Conservation (phyloP, 2,329 filamentous ascomycete genomes). For the Nannizzia gypsea region DNA sequence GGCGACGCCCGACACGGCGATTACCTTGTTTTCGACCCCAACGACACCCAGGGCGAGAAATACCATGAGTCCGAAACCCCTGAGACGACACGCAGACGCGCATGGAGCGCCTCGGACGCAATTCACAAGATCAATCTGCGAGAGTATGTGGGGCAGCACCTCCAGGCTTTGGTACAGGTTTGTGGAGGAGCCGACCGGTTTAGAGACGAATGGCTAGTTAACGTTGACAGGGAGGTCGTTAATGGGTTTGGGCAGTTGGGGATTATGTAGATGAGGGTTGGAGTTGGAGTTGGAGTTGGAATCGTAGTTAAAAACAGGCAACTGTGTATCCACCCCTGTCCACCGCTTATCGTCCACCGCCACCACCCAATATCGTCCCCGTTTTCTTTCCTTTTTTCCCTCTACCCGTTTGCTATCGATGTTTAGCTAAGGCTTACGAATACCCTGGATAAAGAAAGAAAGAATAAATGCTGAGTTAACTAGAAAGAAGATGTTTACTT, state of each 20-base stretch:
- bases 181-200: slow-evolving; percentile 34
- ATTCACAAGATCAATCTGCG: slow-evolving; percentile 35
- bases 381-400: neutral
- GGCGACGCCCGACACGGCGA: slow-evolving; percentile 26
- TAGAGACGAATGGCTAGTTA: slow-evolving; percentile 32
- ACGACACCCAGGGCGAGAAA: slow-evolving; percentile 21
- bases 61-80: slow-evolving; percentile 29
- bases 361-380: neutral
- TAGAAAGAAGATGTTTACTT: neutral
- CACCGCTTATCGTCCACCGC: neutral
- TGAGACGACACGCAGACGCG: slow-evolving; percentile 30
- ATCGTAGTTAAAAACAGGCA: no score
- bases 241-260: slow-evolving; percentile 17
- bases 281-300: neutral
- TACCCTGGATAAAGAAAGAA: neutral
- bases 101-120: slow-evolving; percentile 31
- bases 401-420: neutral
- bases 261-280: slow-evolving; percentile 7
- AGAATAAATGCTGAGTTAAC: neutral
- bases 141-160: slow-evolving; percentile 32
- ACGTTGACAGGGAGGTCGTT: slow-evolving; percentile 34
- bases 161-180: slow-evolving; percentile 29
- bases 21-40: slow-evolving; percentile 27
- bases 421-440: neutral
- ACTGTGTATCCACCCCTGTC: no score